Base-by-base conservation (phyloP, 306 rosid genomes). In the Oemleria cerasiformis region DNA sequence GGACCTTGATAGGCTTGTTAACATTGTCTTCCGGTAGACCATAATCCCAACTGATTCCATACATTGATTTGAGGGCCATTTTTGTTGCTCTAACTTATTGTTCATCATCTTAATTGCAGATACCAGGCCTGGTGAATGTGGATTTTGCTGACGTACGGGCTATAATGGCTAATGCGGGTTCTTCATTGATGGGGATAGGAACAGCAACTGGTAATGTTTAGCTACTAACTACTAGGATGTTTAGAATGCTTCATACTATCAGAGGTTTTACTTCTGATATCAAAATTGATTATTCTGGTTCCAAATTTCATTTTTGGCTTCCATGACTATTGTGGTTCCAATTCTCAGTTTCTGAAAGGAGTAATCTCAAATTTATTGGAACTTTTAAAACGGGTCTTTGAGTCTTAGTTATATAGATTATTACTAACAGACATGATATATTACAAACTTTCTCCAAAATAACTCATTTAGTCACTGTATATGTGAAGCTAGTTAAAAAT, bases 61-160 rank as follows among this genome's bases (percentile, higher is more conserved):
- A 25, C 30, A 25, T 25, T 25, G 30, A 25, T 43, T 68, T 44
- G 11, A 7, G 36, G 38, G 19, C 16, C 41, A 17, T 68, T 0
- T 60, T 63, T 49, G 63, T 56, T 61, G 58, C 50, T 63, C 70
- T 63, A 65, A 73, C 54, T 62, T 47, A 73, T 73, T 38, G 21
- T 38, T 57, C 55, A 65, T 73, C 70, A 80, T 51, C 65, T 54
- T 75, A 63, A 80, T 67, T 82, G 83, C 90, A 92, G 96, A 84
- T 92, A 74, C 98, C 98, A 5, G 98, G 98, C 56, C 81, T 90
- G 65, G 98, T 88, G 30, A 92, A 92, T 75, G 98, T 90, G 65
- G 98, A 92, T 81, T 92, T 92, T 85, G 98, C 98, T 23, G 96
- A 92, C 78, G 96, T 92, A 60, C 87, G 96, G 68, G 96, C 98